These are phyloP conservation scores for Fusarium sp. DNA, from an alignment of 2,329 filamentous ascomycete genomes.

Conservation along the genomic window DNA sequence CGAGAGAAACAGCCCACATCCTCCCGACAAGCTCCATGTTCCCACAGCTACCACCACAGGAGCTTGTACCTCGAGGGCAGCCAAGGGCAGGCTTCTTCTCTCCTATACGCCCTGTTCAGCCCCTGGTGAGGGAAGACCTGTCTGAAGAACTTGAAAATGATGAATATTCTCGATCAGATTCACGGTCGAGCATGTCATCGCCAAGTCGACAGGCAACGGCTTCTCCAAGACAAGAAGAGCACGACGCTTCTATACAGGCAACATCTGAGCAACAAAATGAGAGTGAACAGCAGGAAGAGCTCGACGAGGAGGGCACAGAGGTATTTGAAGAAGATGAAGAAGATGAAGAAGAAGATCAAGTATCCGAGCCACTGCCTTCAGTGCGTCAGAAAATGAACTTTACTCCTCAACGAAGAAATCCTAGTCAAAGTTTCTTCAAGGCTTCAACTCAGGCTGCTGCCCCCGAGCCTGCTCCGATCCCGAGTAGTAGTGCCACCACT, in stretches of 20 bases:
- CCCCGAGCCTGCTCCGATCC: constrained; percentile 20
- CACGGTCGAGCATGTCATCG: constrained; percentile 48
- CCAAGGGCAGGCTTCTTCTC: constrained; percentile 50
- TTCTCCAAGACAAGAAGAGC: constrained; percentile 7
- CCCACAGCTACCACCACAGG: constrained; percentile 46
- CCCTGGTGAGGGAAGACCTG: background rate
- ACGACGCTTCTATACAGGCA: background rate
- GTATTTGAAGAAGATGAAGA: constrained; percentile 47
- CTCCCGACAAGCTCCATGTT: constrained; percentile 53
- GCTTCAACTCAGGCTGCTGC: constrained; percentile 35
- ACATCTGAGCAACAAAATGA: constrained; percentile 4
- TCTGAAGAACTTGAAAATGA: constrained; percentile 40
- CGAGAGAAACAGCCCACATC: constrained; percentile 28
- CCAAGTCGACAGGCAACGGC: constrained; percentile 30
- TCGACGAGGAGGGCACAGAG: constrained; percentile 14
- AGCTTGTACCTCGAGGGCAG: constrained; percentile 45
- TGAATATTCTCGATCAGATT: constrained; percentile 44
- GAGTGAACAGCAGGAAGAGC: constrained; percentile 35
- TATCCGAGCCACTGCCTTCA: constrained; percentile 41
- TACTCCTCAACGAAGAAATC: constrained; percentile 53
- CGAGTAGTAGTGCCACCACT: constrained; percentile 36
- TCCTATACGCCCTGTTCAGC: constrained; percentile 37
- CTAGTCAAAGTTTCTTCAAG: constrained; percentile 52
- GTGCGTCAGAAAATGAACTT: constrained; percentile 61
- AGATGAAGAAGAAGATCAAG: constrained; percentile 38